phyloP scores from a whole-genome alignment of 805 yeast genomes.

The Suhomyces sp. region DNA sequence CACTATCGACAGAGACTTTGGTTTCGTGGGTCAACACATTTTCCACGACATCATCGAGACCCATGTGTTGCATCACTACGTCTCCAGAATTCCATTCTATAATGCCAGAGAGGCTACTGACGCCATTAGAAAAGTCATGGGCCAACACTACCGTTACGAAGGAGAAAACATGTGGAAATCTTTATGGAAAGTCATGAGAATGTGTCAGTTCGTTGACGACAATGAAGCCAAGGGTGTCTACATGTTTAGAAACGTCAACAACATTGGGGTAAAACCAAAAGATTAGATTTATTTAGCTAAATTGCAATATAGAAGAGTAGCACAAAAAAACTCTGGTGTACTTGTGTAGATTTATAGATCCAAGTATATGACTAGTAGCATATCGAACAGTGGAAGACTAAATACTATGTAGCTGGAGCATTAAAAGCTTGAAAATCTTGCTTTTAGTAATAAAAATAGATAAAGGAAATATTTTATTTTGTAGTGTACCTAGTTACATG shows the following conservation, averaged over 20 bases:
- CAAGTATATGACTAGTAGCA: no score
- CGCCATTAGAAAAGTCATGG: conserved; percentile 82
- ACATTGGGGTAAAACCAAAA: conserved; percentile 31
- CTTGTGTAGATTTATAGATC: no score
- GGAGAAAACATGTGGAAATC: conserved; percentile 73
- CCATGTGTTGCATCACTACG: conserved; percentile 83
- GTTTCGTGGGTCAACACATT: conserved; percentile 71
- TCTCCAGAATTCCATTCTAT: conserved; percentile 82
- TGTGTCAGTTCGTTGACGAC: conserved; percentile 73
- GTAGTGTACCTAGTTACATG: not conserved
- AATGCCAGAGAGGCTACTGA: conserved; percentile 77
- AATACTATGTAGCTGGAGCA: not conserved
- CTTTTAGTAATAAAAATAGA: no score
- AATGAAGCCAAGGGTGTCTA: conserved; percentile 61
- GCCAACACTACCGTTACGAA: conserved; percentile 65
- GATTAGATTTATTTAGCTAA: conserved; percentile 5
- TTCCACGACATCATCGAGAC: conserved; percentile 91
- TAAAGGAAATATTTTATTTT: no score
- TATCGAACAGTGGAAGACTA: not conserved
- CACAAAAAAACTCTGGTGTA: not conserved
- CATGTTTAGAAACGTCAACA: conserved; percentile 75
- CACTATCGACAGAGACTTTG: conserved; percentile 81
- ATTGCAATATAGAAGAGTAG: not conserved
- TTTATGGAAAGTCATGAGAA: conserved; percentile 60
- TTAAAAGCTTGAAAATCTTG: no score